These are phyloP conservation scores for Aspergillus aculeatus DNA, from an alignment of 2,329 filamentous ascomycete genomes.

Conservation along the genomic window DNA sequence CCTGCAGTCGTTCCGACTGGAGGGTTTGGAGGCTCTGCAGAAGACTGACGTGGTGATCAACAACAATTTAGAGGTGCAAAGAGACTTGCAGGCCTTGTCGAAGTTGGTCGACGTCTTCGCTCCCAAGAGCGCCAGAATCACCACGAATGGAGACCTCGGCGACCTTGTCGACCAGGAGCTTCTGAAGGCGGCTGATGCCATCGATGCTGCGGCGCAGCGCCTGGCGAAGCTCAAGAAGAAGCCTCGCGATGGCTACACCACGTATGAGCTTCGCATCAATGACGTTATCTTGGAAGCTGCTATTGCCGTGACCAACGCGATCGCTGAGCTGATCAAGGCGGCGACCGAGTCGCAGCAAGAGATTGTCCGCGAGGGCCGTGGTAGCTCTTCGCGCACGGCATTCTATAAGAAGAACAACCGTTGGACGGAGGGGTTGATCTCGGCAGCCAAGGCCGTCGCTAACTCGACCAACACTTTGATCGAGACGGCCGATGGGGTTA, in stretches of 20 bases:
- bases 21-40: constrained; percentile 83
- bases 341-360: constrained; percentile 91
- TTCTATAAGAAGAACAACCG: constrained; percentile 99
- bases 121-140: constrained; percentile 79
- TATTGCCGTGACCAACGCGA: constrained; percentile 88
- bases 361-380: constrained; percentile 90
- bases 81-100: constrained; percentile 88
- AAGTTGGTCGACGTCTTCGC: constrained; percentile 91
- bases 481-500: constrained; percentile 94
- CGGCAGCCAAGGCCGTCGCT: constrained; percentile 93
- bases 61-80: constrained; percentile 93
- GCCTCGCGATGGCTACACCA: constrained; percentile 91
- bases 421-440: constrained; percentile 97
- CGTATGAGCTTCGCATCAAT: constrained; percentile 93
- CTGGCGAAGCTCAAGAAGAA: constrained; percentile 93
- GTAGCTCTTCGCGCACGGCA: constrained; percentile 80
- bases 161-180: constrained; percentile 91
- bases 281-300: constrained; percentile 93
- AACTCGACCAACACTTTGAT: constrained; percentile 92
- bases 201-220: constrained; percentile 85
- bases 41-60: constrained; percentile 98
- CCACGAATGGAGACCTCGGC: constrained; percentile 77
- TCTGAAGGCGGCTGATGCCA: constrained; percentile 90
- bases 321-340: constrained; percentile 90
- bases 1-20: constrained; percentile 88